Conservation (phyloP, 2,329 filamentous ascomycete species). For the Polychaeton citri region DNA sequence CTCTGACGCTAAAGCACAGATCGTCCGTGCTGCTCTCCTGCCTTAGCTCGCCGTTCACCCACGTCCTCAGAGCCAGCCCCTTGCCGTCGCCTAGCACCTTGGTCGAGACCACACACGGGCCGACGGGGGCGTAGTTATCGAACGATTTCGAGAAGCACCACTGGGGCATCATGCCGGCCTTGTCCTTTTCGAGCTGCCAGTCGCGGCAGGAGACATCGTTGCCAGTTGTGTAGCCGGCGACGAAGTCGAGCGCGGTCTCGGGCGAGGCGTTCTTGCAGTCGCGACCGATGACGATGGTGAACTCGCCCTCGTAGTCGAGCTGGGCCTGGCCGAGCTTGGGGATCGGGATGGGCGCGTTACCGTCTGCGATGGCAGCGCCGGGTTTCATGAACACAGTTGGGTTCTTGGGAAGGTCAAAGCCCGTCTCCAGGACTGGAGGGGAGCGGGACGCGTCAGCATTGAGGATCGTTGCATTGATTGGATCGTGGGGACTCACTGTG, state of each 20-base stretch:
- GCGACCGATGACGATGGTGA: conserved; percentile 60
- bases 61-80: conserved; percentile 31
- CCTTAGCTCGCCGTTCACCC: conserved; percentile 36
- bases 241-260: conserved; percentile 51
- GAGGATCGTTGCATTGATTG: background rate
- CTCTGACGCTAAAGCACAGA: conserved; percentile 32
- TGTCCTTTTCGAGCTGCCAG: conserved; percentile 32
- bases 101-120: conserved; percentile 34
- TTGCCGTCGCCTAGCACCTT: conserved; percentile 31
- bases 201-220: conserved; percentile 73
- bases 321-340: conserved; percentile 51
- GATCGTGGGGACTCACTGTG: conserved; percentile 24
- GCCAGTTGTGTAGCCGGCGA: conserved; percentile 61
- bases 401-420: conserved; percentile 54
- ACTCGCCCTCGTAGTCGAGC: conserved; percentile 69
- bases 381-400: conserved; percentile 68
- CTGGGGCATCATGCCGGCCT: conserved; percentile 41
- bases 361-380: conserved; percentile 50
- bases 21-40: conserved; percentile 29
- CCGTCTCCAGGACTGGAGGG: conserved; percentile 30
- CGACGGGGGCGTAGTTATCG: conserved; percentile 43
- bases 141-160: conserved; percentile 49
- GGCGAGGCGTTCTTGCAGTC: conserved; percentile 52
- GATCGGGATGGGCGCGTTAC: conserved; percentile 53
- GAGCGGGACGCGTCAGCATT: background rate